A percentile compares a stretch with the other conserved stretches of the same genome.
These are phyloP conservation scores for Xylaria sp. DNA, from an alignment of 2,329 filamentous ascomycete species.

Conservation along the genomic window DNA sequence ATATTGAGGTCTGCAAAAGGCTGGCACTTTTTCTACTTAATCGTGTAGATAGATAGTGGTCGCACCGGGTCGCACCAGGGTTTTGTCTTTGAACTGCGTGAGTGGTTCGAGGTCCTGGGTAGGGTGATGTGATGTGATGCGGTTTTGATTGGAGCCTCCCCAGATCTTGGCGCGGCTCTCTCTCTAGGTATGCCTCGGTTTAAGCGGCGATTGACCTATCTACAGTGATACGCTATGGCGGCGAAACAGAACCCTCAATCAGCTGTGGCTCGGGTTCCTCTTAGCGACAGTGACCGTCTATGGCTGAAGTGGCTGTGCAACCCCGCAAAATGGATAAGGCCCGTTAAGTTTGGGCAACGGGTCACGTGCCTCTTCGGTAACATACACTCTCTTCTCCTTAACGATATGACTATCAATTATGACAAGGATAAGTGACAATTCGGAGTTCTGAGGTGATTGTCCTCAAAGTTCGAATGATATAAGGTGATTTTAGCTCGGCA, in stretches of 20 bases:
- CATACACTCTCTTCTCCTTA: neutral
- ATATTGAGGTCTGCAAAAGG: neutral
- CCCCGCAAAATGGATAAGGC: neutral
- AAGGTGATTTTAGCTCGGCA: neutral
- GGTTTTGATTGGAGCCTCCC: slow-evolving; percentile 30
- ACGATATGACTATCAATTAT: neutral
- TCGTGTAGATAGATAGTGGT: neutral
- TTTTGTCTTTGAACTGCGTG: neutral
- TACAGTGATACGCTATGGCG: neutral
- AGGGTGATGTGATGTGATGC: slow-evolving; percentile 28
- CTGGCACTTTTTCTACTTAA: neutral
- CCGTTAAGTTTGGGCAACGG: no score
- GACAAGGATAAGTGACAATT: no score
- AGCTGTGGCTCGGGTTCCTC: slow-evolving; percentile 1
- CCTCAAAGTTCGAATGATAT: no score
- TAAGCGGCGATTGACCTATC: neutral
- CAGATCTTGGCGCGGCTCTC: slow-evolving; percentile 39
- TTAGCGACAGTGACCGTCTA: neutral
- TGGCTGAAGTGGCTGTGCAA: slow-evolving; percentile 5
- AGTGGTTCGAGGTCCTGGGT: slow-evolving; percentile 26
- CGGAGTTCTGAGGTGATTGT: no score
- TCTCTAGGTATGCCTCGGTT: neutral
- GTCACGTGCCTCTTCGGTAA: neutral
- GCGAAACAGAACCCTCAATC: neutral
- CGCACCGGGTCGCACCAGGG: neutral